phyloP scores from a whole-genome alignment of 805 yeast species.

The Monosporozyma yasuniensis region DNA sequence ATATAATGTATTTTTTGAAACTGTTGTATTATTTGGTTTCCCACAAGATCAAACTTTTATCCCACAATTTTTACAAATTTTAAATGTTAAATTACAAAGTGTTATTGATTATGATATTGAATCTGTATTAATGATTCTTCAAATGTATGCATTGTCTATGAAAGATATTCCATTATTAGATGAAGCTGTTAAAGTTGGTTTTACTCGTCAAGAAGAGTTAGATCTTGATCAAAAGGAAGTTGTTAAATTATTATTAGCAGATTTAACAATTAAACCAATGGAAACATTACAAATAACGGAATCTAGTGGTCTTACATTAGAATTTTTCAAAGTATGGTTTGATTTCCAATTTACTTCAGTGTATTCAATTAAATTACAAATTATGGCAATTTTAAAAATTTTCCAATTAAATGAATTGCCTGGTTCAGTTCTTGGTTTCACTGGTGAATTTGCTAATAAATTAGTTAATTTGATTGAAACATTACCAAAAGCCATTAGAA shows the following conservation, averaged over 20 bases:
- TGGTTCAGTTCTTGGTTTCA: slow-evolving; percentile 26
- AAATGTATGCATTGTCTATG: slow-evolving; percentile 25
- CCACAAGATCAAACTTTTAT: slow-evolving; percentile 25
- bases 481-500: slow-evolving; percentile 65
- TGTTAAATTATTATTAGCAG: slow-evolving; percentile 53
- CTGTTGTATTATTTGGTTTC: slow-evolving; percentile 45
- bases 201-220: slow-evolving; percentile 25
- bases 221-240: slow-evolving; percentile 36
- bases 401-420: slow-evolving; percentile 36
- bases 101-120: slow-evolving; percentile 33
- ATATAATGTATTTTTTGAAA: slow-evolving; percentile 49
- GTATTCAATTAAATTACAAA: slow-evolving; percentile 66
- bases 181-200: slow-evolving; percentile 14
- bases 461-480: slow-evolving; percentile 44
- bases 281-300: slow-evolving; percentile 46
- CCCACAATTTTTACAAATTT: slow-evolving; percentile 22
- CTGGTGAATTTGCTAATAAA: slow-evolving; percentile 44
- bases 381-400: slow-evolving; percentile 54
- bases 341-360: slow-evolving; percentile 51
- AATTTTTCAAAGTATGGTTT: slow-evolving; percentile 59
- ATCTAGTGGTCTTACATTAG: slow-evolving; percentile 36
- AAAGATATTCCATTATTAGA: slow-evolving; percentile 26
- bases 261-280: slow-evolving; percentile 52
- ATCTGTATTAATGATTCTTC: slow-evolving; percentile 29
- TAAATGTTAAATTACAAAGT: slow-evolving; percentile 24